Conservation (phyloP, 2,329 filamentous ascomycete species). For the Penicillium nordicum region DNA sequence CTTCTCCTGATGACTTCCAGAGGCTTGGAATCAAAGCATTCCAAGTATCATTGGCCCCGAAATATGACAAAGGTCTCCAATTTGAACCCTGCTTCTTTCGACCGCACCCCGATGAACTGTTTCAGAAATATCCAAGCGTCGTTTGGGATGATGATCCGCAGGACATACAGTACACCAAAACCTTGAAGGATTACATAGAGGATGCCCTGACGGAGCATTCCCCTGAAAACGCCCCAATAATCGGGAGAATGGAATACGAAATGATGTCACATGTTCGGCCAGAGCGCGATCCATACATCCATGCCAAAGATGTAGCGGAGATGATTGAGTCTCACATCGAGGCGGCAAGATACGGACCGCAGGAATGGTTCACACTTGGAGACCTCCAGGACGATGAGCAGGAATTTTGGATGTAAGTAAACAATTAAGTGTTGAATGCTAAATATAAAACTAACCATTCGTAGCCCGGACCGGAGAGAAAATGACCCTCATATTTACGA, state of each 20-base stretch:
- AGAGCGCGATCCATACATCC: neutral
- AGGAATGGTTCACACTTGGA: neutral
- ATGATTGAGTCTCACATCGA: neutral
- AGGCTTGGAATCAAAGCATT: neutral
- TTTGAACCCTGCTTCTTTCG: neutral
- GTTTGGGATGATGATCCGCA: neutral
- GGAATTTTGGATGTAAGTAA: neutral
- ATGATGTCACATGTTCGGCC: rapidly evolving
- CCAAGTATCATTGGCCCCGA: neutral
- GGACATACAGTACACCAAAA: neutral
- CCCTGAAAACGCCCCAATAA: neutral
- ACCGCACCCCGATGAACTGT: neutral
- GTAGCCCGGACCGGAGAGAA: neutral
- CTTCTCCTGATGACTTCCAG: neutral
- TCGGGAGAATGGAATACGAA: neutral
- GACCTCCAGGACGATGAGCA: neutral
- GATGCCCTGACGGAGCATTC: neutral
- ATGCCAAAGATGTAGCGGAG: neutral
- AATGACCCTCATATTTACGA: neutral
- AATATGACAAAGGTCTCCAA: neutral
- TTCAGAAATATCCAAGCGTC: neutral
- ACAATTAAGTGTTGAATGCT: neutral
- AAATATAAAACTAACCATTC: neutral
- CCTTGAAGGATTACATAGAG: neutral
- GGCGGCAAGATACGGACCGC: neutral